These are phyloP conservation scores for Tilletia horrida DNA, from an alignment of 1,284 basidiomycete genomes.

Conservation along the genomic window DNA sequence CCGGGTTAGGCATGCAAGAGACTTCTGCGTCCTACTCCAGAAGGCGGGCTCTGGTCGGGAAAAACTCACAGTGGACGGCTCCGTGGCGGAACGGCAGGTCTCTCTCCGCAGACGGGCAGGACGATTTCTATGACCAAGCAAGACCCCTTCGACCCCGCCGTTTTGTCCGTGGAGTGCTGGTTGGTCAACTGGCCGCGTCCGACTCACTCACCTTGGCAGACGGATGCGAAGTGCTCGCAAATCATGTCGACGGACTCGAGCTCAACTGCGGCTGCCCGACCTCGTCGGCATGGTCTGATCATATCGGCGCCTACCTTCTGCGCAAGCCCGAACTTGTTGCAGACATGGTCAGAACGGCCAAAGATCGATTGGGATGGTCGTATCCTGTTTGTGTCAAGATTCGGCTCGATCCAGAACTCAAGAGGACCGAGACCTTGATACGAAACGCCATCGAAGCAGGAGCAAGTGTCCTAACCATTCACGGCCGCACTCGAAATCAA, in stretches of 20 bases:
- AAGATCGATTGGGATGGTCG: conserved; percentile 60
- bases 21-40: too few relatives aligned
- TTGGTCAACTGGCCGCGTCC: conserved; percentile 63
- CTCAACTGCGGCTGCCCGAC: conserved; percentile 61
- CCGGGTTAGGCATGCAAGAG: too few relatives aligned
- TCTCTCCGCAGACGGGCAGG: conserved; percentile 19
- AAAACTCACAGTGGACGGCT: conserved; percentile 14
- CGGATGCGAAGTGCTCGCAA: conserved; percentile 61
- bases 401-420: conserved; percentile 61
- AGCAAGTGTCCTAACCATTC: conserved; percentile 61
- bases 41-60: conserved; percentile 21
- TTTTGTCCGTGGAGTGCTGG: conserved; percentile 58
- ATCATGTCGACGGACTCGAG: conserved; percentile 62
- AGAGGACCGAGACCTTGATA: conserved; percentile 60
- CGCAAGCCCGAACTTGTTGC: conserved; percentile 62
- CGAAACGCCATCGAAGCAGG: conserved; percentile 59
- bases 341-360: conserved; percentile 62
- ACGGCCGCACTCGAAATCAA: conserved; percentile 63
- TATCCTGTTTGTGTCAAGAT: conserved; percentile 65
- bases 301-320: conserved; percentile 63
- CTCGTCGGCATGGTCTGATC: conserved; percentile 57
- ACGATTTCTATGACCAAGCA: conserved; percentile 42
- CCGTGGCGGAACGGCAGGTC: background rate
- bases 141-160: conserved; percentile 41
- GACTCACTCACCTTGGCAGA: conserved; percentile 60